Base-by-base conservation (phyloP, 2,329 filamentous ascomycete species). In the Pseudogymnoascus sp. region DNA sequence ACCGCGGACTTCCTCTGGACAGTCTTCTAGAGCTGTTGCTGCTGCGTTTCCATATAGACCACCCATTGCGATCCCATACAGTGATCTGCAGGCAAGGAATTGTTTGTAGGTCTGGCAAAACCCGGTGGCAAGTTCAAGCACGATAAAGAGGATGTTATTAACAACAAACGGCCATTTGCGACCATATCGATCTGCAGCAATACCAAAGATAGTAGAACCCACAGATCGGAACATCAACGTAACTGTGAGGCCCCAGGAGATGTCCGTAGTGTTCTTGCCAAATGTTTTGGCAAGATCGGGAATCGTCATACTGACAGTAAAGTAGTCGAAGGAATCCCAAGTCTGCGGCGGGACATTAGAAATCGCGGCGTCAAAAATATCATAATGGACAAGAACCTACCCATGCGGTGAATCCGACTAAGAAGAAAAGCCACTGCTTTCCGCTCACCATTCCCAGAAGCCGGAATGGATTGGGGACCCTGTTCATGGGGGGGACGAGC, bases 51-150 rank as follows among this genome's bases (percentile, higher is more conserved):
- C 89, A 75, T 91, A 85, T 2, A 91, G 67, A 68, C 89, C 89
- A 50, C 89, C 89, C 89, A 92, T 92, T 70, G 89, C 89, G 25
- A 91, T 74, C 40, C 89, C 89, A 70, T 91, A 92, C 6, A 91
- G 77, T 59, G 85, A 84, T 36, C 89, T 82, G 4, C 89, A 88
- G 12, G 86, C 88, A 28, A 92, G 77, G 71, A 92, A 92, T 50
- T 62, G 60, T 16, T 42, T 28, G 25, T 62, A 62, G 37, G 38
- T 62, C 37, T 62, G 37, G 25, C 60, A 62, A 40, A 62, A 62
- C 10, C 60, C 60, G 42, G 60, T 50, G 44, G 59, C 88, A 70
- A 91, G 78, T 73, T 91, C 87, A 12, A 91, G 78, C 3, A 86
- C 73, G 36, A 89, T 86, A 62, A 91, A 84, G 42, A 91, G 78